phyloP scores from a whole-genome alignment of 1,139 yeast genomes.

The Taphrina deformans region DNA sequence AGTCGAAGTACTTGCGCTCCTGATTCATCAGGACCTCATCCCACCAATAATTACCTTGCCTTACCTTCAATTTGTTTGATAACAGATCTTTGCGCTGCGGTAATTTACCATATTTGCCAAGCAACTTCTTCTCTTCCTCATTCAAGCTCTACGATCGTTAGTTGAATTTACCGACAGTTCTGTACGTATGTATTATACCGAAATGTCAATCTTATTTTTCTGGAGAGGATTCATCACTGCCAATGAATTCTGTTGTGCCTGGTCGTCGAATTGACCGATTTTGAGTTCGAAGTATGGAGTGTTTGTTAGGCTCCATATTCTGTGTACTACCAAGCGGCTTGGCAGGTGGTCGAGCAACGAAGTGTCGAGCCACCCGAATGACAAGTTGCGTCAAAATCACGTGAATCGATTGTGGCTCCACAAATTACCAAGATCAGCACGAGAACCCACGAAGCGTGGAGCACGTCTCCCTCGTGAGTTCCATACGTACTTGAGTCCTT shows the following conservation, averaged over 20 bases:
- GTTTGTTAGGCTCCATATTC: not conserved
- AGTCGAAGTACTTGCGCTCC: constrained; percentile 91
- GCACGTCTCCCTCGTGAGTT: too few species aligned
- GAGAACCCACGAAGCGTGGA: too few species aligned
- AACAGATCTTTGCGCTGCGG: constrained; percentile 85
- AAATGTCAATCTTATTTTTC: constrained; percentile 30
- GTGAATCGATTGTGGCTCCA: constrained; percentile 5
- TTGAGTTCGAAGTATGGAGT: not conserved
- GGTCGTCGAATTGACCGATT: too few species aligned
- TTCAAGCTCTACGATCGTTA: constrained; percentile 35
- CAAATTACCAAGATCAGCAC: too few species aligned
- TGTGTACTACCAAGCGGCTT: not conserved
- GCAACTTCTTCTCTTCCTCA: constrained; percentile 52
- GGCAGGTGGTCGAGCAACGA: not conserved
- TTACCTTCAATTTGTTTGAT: constrained; percentile 57
- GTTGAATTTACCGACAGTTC: too few species aligned
- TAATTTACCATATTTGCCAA: constrained; percentile 80
- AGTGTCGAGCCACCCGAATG: not conserved
- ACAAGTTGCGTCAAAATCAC: constrained; percentile 10
- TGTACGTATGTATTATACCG: too few species aligned
- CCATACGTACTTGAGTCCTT: too few species aligned
- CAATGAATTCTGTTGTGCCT: too few species aligned
- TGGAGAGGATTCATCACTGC: constrained; percentile 29
- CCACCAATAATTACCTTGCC: too few species aligned
- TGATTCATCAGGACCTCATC: constrained; percentile 45